Percentiles rank a stretch among this genome's conserved stretches.
Evolutionary conservation across 176 grass and related monocot genomes (phyloP).

Genomic region (Aegilops tauschii): DNA sequence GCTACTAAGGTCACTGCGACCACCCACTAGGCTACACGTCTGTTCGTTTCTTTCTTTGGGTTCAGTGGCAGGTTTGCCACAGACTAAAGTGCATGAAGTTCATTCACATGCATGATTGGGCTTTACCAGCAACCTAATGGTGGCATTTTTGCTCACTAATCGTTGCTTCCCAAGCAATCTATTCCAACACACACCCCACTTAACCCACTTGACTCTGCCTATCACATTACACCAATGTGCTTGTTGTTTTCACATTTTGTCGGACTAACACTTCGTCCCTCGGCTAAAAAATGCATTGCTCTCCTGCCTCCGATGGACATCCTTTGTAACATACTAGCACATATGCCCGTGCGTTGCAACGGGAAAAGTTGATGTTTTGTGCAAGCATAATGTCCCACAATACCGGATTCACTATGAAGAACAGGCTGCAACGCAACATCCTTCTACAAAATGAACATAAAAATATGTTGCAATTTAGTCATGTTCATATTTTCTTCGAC

Average conservation of each 20-base stretch:
- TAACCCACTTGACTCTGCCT: not conserved
- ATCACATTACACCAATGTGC: not conserved
- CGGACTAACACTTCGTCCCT: not conserved
- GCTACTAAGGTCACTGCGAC: no score
- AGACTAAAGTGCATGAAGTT: not conserved
- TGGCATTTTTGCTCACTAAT: not conserved
- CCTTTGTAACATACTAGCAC: not conserved
- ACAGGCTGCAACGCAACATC: no score
- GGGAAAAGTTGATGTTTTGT: no score
- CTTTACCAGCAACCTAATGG: not conserved
- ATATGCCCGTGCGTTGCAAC: no score
- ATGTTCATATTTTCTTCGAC: no score
- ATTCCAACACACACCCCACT: constrained; percentile 33
- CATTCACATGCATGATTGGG: not conserved
- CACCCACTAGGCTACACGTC: no score
- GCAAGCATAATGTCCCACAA: no score
- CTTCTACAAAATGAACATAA: no score
- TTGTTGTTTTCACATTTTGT: not conserved
- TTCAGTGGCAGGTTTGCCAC: not conserved
- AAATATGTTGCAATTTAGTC: no score
- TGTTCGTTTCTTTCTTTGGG: no score
- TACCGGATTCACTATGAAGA: no score
- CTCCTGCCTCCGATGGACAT: not conserved
- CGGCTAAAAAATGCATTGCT: not conserved
- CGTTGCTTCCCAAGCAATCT: not conserved